Percentiles rank a stretch among this genome's conserved stretches.
These are phyloP conservation scores for Penicillium flavigenum DNA, from an alignment of 495 filamentous ascomycete species.

Conservation along the genomic window DNA sequence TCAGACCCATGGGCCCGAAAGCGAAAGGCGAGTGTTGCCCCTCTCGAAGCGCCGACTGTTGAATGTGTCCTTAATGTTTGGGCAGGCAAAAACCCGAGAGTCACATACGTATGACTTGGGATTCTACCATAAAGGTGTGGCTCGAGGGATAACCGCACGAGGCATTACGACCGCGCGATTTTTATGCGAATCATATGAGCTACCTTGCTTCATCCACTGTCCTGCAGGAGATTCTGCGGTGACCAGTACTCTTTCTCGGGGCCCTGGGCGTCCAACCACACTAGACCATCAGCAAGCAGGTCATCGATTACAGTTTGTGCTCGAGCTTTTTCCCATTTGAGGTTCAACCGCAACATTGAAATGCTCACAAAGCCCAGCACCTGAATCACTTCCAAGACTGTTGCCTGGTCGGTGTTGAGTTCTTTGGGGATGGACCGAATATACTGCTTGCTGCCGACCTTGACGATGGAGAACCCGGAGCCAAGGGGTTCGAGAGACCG, in stretches of 20 bases:
- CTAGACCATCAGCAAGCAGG: conserved; percentile 82
- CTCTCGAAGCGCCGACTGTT: background rate
- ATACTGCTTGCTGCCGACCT: conserved; percentile 77
- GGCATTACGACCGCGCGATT: background rate
- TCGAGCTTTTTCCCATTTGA: conserved; percentile 80
- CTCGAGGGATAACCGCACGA: background rate
- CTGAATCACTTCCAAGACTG: conserved; percentile 83
- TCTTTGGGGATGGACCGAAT: conserved; percentile 95
- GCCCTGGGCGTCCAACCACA: conserved; percentile 90
- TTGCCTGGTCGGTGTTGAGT: conserved; percentile 90
- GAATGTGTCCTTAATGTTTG: background rate
- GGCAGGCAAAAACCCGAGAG: background rate
- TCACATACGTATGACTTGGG: background rate
- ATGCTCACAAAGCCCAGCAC: conserved; percentile 85
- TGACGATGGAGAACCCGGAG: conserved; percentile 78
- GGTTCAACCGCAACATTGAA: conserved; percentile 89
- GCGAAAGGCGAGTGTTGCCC: background rate
- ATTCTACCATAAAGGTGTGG: background rate
- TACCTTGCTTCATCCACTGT: conserved; percentile 34
- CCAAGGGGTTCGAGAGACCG: conserved; percentile 84
- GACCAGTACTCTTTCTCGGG: conserved; percentile 95
- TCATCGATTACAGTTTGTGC: conserved; percentile 89
- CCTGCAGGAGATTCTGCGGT: conserved; percentile 54
- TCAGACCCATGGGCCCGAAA: background rate
- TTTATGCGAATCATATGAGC: background rate